Evolutionary conservation across 768 basidiomycete species (phyloP).

Genomic region (Strobilomyces echinocephalus): DNA sequence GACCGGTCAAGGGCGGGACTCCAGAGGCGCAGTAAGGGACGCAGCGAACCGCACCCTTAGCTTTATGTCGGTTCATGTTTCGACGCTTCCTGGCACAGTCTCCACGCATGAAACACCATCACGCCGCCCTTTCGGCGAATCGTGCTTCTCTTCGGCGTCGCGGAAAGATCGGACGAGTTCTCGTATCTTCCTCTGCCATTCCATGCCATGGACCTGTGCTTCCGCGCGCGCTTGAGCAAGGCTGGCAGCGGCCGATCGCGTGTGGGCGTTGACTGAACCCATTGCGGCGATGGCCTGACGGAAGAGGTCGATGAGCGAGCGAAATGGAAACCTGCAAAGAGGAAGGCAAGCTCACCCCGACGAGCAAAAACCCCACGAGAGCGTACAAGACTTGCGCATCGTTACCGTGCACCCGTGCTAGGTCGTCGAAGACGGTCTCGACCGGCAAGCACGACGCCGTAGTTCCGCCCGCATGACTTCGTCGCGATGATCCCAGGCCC

Average conservation of each 20-base stretch:
- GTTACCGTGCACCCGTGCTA: background rate
- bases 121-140: background rate
- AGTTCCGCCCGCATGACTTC: conserved; percentile 51
- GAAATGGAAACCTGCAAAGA: background rate
- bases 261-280: conserved; percentile 11
- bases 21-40: background rate
- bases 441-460: conserved; percentile 37
- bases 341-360: conserved; percentile 10
- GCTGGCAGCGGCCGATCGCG: conserved; percentile 47
- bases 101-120: background rate
- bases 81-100: background rate
- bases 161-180: conserved; percentile 38
- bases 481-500: conserved; percentile 16
- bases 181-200: conserved; percentile 48
- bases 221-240: conserved; percentile 57
- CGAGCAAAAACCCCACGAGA: conserved; percentile 9
- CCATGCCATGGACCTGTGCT: conserved; percentile 49
- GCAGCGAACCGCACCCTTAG: background rate
- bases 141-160: conserved; percentile 13
- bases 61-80: background rate
- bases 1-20: too few relatives aligned
- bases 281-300: conserved; percentile 9
- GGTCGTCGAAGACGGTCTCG: conserved; percentile 28
- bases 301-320: background rate
- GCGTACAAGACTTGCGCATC: conserved; percentile 10